phyloP scores from a whole-genome alignment of 164 flowering plant species.

The Buxus sempervirens region DNA sequence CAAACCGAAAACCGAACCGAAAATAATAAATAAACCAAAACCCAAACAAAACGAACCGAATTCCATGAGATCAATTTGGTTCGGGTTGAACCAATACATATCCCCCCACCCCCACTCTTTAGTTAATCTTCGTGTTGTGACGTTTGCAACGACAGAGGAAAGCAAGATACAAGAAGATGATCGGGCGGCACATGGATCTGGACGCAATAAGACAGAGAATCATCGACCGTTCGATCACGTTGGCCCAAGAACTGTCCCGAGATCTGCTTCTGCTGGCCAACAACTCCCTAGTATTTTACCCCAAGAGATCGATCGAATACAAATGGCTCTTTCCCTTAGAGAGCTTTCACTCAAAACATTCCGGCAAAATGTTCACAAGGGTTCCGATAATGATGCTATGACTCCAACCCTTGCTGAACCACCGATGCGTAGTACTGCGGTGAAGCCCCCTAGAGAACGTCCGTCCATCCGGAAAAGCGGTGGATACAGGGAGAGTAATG shows the following conservation, averaged over 20 bases:
- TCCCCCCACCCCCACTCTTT: too few species aligned
- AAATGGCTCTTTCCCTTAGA: slow-evolving; percentile 48
- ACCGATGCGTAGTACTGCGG: slow-evolving; percentile 29
- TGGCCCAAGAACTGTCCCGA: slow-evolving; percentile 52
- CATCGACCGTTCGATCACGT: slow-evolving; percentile 25
- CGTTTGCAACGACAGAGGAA: slow-evolving; percentile 48
- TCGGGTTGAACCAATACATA: too few species aligned
- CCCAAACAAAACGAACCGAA: too few species aligned
- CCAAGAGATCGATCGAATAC: slow-evolving; percentile 58
- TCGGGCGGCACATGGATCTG: slow-evolving; percentile 69
- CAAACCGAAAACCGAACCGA: too few species aligned
- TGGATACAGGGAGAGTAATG: not conserved
- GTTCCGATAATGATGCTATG: slow-evolving; percentile 4
- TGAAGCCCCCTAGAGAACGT: slow-evolving; percentile 47
- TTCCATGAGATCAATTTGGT: too few species aligned
- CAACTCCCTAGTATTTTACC: slow-evolving; percentile 72
- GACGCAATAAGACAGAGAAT: slow-evolving; percentile 58
- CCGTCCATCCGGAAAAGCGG: slow-evolving; percentile 22
- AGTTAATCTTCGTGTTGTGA: too few species aligned
- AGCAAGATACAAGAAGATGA: slow-evolving; percentile 60
- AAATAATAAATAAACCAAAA: too few species aligned
- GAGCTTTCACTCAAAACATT: slow-evolving; percentile 30
- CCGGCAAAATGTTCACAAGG: slow-evolving; percentile 18
- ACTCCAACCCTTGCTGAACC: slow-evolving; percentile 1
- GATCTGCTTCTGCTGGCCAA: slow-evolving; percentile 71